These are phyloP conservation scores for Psilocybe subaeruginosa DNA, from an alignment of 768 basidiomycete genomes.

Conservation along the genomic window DNA sequence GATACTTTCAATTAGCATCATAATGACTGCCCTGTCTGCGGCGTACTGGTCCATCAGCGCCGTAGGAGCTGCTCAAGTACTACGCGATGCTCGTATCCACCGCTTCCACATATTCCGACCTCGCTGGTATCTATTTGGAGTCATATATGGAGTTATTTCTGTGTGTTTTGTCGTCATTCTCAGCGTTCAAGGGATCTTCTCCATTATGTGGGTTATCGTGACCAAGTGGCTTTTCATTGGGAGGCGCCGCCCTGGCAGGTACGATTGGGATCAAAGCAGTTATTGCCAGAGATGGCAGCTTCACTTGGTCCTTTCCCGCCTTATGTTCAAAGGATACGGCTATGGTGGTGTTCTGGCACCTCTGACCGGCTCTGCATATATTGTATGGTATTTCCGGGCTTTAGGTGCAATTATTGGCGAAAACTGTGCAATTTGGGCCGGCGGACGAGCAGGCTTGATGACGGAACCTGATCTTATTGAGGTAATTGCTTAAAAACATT, in stretches of 20 bases:
- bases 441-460: conserved; percentile 45
- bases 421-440: conserved; percentile 42
- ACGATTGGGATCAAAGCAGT: conserved; percentile 48
- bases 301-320: conserved; percentile 39
- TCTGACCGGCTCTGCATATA: conserved; percentile 42
- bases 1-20: conserved; percentile 38
- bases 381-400: conserved; percentile 48
- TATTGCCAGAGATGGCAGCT: conserved; percentile 56
- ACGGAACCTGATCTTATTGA: conserved; percentile 51
- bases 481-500: conserved; percentile 22
- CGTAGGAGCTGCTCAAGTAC: conserved; percentile 39
- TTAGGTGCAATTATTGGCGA: conserved; percentile 47
- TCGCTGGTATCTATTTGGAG: conserved; percentile 40
- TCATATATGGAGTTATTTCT: conserved; percentile 43
- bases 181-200: conserved; percentile 38
- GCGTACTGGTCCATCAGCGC: conserved; percentile 45
- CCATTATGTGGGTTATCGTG: conserved; percentile 42
- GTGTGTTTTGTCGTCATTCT: conserved; percentile 39
- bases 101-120: conserved; percentile 35
- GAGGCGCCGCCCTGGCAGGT: conserved; percentile 38
- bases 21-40: conserved; percentile 38
- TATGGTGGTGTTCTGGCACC: conserved; percentile 42
- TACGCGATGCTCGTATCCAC: conserved; percentile 36
- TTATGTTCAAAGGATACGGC: conserved; percentile 44
- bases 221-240: conserved; percentile 49